Base-by-base conservation (phyloP, 345 rosid genomes). In the Physaria fendleri region DNA sequence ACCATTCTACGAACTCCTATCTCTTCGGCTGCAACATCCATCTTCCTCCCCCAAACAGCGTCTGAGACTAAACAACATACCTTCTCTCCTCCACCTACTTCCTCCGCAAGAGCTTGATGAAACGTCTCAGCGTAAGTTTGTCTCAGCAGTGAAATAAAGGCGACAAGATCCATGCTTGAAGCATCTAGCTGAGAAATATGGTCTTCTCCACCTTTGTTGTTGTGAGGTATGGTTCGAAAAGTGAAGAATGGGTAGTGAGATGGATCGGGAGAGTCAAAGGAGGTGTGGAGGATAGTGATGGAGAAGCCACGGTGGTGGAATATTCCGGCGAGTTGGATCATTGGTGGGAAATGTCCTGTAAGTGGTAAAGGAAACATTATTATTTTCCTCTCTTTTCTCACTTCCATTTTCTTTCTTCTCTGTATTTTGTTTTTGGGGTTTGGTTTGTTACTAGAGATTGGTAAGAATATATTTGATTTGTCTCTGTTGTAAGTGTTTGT, bases 241-340 rank as follows among this genome's bases (percentile, higher is more conserved):
- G 71, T 60, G 76, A 81, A 78, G 60, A 68, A 39, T 32, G 82
- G 85, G 66, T 76, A 47, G 33, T 62, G 65, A 17, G 74, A 60
- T 29, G 80, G 48, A 56, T 75, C 43, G 0, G 84, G 87, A n/a
- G 66, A 78, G 78, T 83, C 83, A 62, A 76, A 80, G 2, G 39
- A 56, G 9, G 84, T 75, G 55, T 82, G 88, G 50, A 82, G 47
- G 29, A 82, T 57, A 8, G 76, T 66, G 56, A 80, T 32, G 71
- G 81, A 76, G 71, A 85, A 80, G 41, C 84, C 83, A 61, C 56
- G 78, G 23, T 56, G 27, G 43, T 77, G 73, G 24, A 85, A 71
- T 45, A 82, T 75, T 71, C 54, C 53, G 9, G 84, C 86, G 9
- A 85, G 81, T 49, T 85, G 79, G 51, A 80, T 74, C 81, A 81